phyloP scores from a whole-genome alignment of 495 filamentous ascomycete genomes.

The Lentithecium fluviatile region DNA sequence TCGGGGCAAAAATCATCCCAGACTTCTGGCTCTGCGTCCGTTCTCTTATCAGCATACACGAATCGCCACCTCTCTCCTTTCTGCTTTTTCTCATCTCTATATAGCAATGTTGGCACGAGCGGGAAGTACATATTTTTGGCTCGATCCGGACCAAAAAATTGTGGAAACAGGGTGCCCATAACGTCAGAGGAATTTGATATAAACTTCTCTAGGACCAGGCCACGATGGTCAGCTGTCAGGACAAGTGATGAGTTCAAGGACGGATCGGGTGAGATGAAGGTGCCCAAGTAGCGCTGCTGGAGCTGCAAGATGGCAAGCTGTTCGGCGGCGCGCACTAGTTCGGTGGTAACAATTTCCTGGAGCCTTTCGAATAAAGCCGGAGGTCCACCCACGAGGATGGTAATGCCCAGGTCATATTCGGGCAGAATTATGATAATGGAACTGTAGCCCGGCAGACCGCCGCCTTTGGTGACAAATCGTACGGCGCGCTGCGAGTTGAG shows the following conservation, averaged over 20 bases:
- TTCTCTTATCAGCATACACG: slow-evolving; percentile 3
- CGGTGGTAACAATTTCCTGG: slow-evolving; percentile 35
- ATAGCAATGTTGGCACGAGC: slow-evolving; percentile 39
- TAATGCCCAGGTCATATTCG: slow-evolving; percentile 42
- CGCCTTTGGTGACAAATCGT: slow-evolving; percentile 40
- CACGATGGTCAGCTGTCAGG: slow-evolving; percentile 31
- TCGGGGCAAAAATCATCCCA: slow-evolving; percentile 41
- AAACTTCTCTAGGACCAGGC: slow-evolving; percentile 34
- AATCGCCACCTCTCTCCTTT: slow-evolving; percentile 39
- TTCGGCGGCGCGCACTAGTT: slow-evolving; percentile 60
- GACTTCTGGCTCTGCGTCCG: slow-evolving; percentile 21
- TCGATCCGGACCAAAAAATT: neutral
- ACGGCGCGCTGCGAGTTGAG: slow-evolving; percentile 32
- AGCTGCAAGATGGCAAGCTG: slow-evolving; percentile 30
- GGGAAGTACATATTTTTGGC: slow-evolving; percentile 26
- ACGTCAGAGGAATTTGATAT: slow-evolving; percentile 40
- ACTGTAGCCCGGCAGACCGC: slow-evolving; percentile 38
- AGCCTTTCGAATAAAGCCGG: slow-evolving; percentile 25
- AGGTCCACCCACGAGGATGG: slow-evolving; percentile 36
- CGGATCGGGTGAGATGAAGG: slow-evolving; percentile 19
- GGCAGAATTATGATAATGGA: slow-evolving; percentile 37
- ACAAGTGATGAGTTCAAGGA: slow-evolving; percentile 37
- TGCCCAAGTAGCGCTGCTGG: slow-evolving; percentile 31
- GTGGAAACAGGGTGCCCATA: neutral
- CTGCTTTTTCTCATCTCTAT: slow-evolving; percentile 33